These are phyloP conservation scores for Cytospora piceicola DNA, from an alignment of 2,329 filamentous ascomycete genomes.

Conservation along the genomic window DNA sequence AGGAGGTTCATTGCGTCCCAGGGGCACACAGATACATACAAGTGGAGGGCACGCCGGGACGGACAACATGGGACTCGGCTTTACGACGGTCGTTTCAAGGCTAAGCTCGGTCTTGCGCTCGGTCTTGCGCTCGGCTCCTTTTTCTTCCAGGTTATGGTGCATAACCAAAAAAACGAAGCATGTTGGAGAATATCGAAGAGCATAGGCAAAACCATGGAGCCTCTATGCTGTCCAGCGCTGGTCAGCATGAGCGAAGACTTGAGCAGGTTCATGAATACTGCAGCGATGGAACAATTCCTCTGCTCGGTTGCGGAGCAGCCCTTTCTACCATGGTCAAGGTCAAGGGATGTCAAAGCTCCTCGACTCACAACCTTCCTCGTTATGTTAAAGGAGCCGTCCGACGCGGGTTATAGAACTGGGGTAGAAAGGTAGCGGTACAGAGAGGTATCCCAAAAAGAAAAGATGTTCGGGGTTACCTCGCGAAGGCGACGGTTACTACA, in stretches of 20 bases:
- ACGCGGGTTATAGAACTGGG: background rate
- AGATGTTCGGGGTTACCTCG: background rate
- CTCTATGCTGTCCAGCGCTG: background rate
- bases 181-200: background rate
- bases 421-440: background rate
- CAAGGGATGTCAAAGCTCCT: background rate
- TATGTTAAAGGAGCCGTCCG: background rate
- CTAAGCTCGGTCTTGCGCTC: background rate
- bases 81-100: background rate
- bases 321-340: background rate
- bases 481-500: background rate
- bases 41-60: background rate
- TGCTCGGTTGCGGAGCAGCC: background rate
- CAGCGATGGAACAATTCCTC: background rate
- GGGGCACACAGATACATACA: background rate
- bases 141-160: background rate
- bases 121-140: background rate
- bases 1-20: background rate
- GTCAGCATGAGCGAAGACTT: background rate
- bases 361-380: background rate
- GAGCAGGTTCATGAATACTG: background rate
- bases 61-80: background rate
- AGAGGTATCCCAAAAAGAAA: background rate
- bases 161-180: background rate
- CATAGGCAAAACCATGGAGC: background rate